phyloP scores from a whole-genome alignment of 345 rosid species.

The Melastoma malabathricum region DNA sequence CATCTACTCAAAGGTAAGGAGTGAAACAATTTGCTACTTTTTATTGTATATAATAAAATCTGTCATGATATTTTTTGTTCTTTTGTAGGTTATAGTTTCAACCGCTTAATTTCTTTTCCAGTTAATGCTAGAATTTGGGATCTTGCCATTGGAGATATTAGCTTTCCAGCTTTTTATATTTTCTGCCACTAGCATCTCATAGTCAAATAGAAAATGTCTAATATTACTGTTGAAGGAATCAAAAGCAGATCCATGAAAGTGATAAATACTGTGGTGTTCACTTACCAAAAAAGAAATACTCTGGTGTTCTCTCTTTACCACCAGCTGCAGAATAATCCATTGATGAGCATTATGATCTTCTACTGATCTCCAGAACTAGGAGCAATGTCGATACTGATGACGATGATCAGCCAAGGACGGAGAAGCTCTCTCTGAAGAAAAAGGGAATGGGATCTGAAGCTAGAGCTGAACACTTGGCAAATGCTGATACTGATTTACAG shows the following conservation, averaged over 20 bases:
- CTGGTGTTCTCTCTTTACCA: not conserved
- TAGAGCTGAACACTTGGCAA: slow-evolving; percentile 63
- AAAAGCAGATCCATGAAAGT: no score
- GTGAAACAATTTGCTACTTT: not conserved
- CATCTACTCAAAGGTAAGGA: slow-evolving; percentile 38
- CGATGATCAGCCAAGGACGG: slow-evolving; percentile 61
- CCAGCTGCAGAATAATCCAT: slow-evolving; percentile 5
- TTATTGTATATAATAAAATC: not conserved
- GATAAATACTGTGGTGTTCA: no score
- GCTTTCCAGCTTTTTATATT: no score
- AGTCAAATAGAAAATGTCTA: no score
- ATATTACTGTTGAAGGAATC: no score
- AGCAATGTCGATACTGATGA: slow-evolving; percentile 21
- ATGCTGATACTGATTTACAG: slow-evolving; percentile 70
- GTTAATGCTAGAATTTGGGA: no score
- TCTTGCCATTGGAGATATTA: no score
- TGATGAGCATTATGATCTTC: not conserved
- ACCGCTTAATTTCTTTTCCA: no score
- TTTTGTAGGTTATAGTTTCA: no score
- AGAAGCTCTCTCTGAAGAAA: slow-evolving; percentile 74
- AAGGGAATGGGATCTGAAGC: slow-evolving; percentile 91
- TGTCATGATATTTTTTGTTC: not conserved
- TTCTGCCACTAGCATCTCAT: no score
- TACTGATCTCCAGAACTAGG: slow-evolving; percentile 25
- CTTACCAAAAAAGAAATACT: no score